Evolutionary conservation across 73 alveolate species (phyloP), one percentile per base, ranked within the genome.

Genomic region (Tetrahymena borealis): DNA sequence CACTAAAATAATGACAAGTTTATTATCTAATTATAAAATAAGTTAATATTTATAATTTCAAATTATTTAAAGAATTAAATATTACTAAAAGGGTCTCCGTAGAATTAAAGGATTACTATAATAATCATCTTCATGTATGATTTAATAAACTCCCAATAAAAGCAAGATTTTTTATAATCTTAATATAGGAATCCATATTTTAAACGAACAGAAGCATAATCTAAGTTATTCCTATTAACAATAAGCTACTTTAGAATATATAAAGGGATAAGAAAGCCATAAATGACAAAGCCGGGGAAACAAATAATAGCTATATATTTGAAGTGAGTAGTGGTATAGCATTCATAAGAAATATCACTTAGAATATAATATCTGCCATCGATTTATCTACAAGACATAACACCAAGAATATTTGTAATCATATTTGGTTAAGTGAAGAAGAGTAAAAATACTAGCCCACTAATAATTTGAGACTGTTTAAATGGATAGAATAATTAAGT

Each of bases 301-400:
- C 90, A 60, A 38, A 92, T 38, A 37, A 91, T 13, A 7, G 42
- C 40, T 11, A 92, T 32, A 78, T 91, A 92, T 33, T 77, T 78
- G 36, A 78, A 78, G 78, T 92, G 95, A 13, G 35, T 33, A 11
- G 91, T 9, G 1, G 92, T 78, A 39, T 78, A 41, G 20, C 90
- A 92, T 42, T 40, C 60, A 78, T 77, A 92, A 0, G 95, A 79
- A 1, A 92, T 91, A 92, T 92, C 90, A 3, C 92, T 78, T 36
- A 40, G 35, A 37, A 92, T 79, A 78, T 91, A 92, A 9, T 10
- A 78, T 32, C 39, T 78, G 20, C 90, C 90, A 20, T 91, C 90
- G 0, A 92, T 85, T 15, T 92, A 13, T 78, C 95, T 92, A n/a
- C 43, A 92, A 15, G 95, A 92, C 32, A 78, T 31, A 24, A 92